phyloP scores from a whole-genome alignment of 345 rosid genomes.

The Moricandia arvensis region DNA sequence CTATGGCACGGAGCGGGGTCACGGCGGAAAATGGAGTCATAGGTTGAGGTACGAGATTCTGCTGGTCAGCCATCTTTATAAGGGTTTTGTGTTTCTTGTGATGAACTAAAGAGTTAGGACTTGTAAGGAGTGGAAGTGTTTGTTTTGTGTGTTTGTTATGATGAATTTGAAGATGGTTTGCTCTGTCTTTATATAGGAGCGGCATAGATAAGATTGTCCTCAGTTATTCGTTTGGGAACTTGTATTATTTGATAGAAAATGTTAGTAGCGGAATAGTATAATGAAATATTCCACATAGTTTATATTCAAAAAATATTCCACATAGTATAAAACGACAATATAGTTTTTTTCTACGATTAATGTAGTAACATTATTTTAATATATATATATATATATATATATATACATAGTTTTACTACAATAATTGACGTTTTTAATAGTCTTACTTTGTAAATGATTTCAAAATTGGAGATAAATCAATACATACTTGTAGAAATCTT shows the following conservation, averaged over 20 bases:
- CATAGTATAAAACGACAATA: too few relatives aligned
- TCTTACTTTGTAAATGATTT: neutral
- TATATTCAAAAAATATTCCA: too few relatives aligned
- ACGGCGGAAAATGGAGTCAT: constrained; percentile 28
- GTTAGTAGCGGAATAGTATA: neutral
- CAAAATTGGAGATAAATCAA: neutral
- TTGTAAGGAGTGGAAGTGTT: neutral
- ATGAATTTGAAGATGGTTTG: constrained; percentile 1
- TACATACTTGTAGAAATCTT: neutral
- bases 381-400: too few relatives aligned
- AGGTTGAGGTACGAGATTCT: neutral
- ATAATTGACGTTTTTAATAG: neutral
- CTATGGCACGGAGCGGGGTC: constrained; percentile 14
- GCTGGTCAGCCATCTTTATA: constrained; percentile 17
- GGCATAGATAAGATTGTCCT: constrained; percentile 12
- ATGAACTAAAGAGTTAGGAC: neutral
- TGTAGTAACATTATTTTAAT: too few relatives aligned
- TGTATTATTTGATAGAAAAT: neutral
- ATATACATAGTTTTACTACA: too few relatives aligned
- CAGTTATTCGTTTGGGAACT: neutral
- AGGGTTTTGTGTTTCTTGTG: neutral
- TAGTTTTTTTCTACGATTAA: too few relatives aligned
- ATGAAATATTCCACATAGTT: neutral
- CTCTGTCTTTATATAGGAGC: constrained; percentile 15
- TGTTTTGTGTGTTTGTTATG: neutral